A percentile compares a stretch with the other conserved stretches of the same genome.
Conservation (phyloP, 208 protist genomes). For the Leishmania turanica region DNA sequence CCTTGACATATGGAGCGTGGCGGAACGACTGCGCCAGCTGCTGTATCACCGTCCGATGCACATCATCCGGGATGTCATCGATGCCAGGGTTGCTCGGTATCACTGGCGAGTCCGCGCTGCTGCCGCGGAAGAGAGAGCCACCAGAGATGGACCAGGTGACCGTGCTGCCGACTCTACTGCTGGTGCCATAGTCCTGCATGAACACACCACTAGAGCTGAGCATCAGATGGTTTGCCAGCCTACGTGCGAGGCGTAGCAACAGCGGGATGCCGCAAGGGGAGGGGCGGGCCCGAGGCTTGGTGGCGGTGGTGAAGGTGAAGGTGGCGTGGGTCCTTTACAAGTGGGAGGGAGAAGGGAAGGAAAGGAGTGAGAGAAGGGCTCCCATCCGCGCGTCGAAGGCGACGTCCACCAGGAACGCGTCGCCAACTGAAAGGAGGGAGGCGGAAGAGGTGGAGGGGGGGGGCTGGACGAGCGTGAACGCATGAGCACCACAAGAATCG, state of each 20-base stretch:
- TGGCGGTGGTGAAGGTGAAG: background rate
- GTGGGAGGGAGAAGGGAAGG: background rate
- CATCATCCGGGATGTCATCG: slow-evolving; percentile 37
- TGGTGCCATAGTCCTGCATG: slow-evolving; percentile 25
- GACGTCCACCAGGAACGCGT: background rate
- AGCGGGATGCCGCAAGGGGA: background rate
- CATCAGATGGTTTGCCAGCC: background rate
- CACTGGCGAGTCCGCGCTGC: background rate
- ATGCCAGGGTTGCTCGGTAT: slow-evolving; percentile 36
- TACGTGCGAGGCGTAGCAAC: background rate
- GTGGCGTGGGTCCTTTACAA: background rate
- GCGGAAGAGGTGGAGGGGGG: background rate
- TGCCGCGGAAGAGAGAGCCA: background rate
- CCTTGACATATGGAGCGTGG: slow-evolving; percentile 33
- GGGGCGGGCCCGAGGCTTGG: background rate
- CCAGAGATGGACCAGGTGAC: background rate
- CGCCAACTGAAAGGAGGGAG: background rate
- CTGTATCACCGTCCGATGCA: slow-evolving; percentile 8
- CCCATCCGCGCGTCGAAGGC: background rate
- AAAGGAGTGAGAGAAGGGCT: slow-evolving; percentile 15
- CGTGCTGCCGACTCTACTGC: background rate
- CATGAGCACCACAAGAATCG: no score
- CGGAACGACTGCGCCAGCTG: slow-evolving; percentile 30
- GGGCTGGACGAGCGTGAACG: background rate
- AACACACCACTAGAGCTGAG: background rate